Percentiles rank a stretch among this genome's conserved stretches.
phyloP scores from a whole-genome alignment of 306 rosid genomes.

The Prunus padus region DNA sequence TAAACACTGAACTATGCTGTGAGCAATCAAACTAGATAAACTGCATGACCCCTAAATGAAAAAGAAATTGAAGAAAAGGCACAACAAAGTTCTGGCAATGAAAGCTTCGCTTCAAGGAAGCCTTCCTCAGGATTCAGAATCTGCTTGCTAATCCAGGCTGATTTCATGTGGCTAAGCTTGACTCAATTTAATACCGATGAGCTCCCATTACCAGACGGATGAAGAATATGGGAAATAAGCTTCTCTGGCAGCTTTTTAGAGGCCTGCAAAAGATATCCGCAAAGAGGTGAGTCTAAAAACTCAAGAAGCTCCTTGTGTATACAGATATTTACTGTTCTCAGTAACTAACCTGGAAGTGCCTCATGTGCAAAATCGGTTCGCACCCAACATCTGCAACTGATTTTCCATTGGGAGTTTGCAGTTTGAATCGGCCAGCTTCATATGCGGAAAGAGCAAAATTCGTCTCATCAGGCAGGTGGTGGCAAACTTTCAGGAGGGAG shows the following conservation, averaged over 20 bases:
- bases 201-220: constrained; percentile 19
- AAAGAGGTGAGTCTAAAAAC: constrained; percentile 17
- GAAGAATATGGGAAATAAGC: constrained; percentile 65
- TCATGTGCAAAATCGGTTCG: constrained; percentile 96
- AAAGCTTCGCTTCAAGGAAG: constrained; percentile 1
- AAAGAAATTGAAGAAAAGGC: background rate
- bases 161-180: constrained; percentile 5
- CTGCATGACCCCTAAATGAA: background rate
- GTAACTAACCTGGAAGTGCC: constrained; percentile 82
- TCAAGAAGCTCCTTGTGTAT: background rate
- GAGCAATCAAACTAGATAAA: background rate
- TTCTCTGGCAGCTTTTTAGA: constrained; percentile 79
- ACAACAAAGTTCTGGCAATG: background rate
- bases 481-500: constrained; percentile 82
- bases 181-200: constrained; percentile 17
- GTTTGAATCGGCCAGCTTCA: constrained; percentile 67
- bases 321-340: background rate
- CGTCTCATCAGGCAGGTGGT: constrained; percentile 53
- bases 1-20: background rate
- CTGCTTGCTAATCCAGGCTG: background rate
- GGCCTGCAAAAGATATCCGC: constrained; percentile 51
- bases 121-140: constrained; percentile 17
- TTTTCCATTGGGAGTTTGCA: constrained; percentile 80
- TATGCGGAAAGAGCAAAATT: constrained; percentile 40
- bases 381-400: constrained; percentile 94